A percentile compares a stretch with the other conserved stretches of the same genome.
phyloP scores from a whole-genome alignment of 1,284 basidiomycete genomes.

The Microbotryum lychnidis-dioicae region DNA sequence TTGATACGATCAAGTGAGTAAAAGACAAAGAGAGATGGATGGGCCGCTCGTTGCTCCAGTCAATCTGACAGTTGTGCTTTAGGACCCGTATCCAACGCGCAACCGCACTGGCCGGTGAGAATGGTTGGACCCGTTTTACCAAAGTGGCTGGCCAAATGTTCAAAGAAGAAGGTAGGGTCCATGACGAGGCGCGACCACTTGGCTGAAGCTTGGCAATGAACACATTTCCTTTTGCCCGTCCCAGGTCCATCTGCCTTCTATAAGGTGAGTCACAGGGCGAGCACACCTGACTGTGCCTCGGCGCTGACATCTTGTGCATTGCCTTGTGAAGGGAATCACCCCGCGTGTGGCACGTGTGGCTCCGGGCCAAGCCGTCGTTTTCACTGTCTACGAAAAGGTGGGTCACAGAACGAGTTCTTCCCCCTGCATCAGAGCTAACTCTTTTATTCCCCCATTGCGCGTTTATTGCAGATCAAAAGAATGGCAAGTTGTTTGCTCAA shows the following conservation, averaged over 20 bases:
- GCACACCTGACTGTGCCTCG: background rate
- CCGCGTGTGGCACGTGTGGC: slow-evolving; percentile 93
- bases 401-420: too few species aligned
- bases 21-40: too few species aligned
- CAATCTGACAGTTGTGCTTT: background rate
- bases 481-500: too few species aligned
- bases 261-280: slow-evolving; percentile 8
- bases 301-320: slow-evolving; percentile 18
- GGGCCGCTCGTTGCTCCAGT: background rate
- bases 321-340: slow-evolving; percentile 58
- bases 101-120: slow-evolving; percentile 64
- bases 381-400: slow-evolving; percentile 68
- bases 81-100: slow-evolving; percentile 59
- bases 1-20: slow-evolving; percentile 35
- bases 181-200: slow-evolving; percentile 65
- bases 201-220: slow-evolving; percentile 38
- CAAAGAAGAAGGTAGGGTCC: slow-evolving; percentile 57
- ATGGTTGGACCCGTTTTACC: slow-evolving; percentile 61
- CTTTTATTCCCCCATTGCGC: too few species aligned
- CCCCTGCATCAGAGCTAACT: too few species aligned
- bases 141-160: slow-evolving; percentile 87
- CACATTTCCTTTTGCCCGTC: background rate
- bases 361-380: slow-evolving; percentile 83
- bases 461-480: too few species aligned
- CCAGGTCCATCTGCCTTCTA: slow-evolving; percentile 22